Conservation (phyloP, 352 stramenopile species). For the Phytophthora syringae region DNA sequence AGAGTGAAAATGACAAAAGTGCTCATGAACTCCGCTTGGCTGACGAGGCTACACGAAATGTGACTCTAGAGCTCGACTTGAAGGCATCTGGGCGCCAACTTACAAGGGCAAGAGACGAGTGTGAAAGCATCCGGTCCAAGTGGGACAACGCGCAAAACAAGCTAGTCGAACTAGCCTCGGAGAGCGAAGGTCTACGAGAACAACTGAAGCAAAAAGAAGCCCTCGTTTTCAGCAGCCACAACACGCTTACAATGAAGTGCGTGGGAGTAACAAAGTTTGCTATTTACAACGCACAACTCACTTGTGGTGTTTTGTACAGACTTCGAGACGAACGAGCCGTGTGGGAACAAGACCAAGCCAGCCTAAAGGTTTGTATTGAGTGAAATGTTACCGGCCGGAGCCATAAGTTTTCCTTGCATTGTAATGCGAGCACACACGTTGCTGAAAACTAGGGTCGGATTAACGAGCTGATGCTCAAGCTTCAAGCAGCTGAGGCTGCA, state of each 20-base stretch:
- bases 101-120: conserved; percentile 53
- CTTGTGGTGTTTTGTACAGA: conserved; percentile 24
- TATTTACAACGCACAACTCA: neutral
- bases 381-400: neutral
- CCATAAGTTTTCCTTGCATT: neutral
- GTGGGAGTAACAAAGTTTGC: conserved; percentile 7
- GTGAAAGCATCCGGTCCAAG: conserved; percentile 52
- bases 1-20: conserved; percentile 44
- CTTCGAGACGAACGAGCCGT: conserved; percentile 61
- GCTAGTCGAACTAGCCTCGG: conserved; percentile 52
- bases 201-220: conserved; percentile 81
- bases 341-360: conserved; percentile 56
- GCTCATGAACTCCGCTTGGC: conserved; percentile 54
- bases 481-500: conserved; percentile 57
- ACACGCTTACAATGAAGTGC: conserved; percentile 59
- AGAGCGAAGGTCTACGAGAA: conserved; percentile 66
- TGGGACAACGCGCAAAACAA: conserved; percentile 68
- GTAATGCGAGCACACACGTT: neutral
- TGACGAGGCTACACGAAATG: conserved; percentile 50
- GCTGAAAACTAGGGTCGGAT: conserved; percentile 42
- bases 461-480: conserved; percentile 59
- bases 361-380: conserved; percentile 45
- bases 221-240: conserved; percentile 69
- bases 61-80: conserved; percentile 60
- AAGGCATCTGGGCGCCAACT: conserved; percentile 60